Evolutionary conservation across 208 protist genomes (phyloP).

Genomic region (Leishmania guyanensis): DNA sequence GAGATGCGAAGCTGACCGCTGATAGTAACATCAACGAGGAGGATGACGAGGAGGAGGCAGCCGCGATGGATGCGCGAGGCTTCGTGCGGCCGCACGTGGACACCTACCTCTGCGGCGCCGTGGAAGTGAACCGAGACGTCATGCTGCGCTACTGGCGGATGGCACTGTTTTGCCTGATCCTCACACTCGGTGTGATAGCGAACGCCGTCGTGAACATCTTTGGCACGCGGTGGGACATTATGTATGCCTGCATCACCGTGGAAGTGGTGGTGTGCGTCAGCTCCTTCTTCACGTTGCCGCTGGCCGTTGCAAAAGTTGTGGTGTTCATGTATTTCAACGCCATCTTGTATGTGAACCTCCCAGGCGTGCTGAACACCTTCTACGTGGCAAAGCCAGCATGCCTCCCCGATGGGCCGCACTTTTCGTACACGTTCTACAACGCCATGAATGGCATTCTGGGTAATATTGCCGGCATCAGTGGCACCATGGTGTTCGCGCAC

Average conservation of each 20-base stretch:
- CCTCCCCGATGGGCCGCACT: constrained; percentile 66
- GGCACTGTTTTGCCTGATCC: constrained; percentile 37
- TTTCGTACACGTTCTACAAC: constrained; percentile 67
- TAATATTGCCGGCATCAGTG: constrained; percentile 49
- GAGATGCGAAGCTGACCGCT: not conserved
- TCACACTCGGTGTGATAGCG: constrained; percentile 35
- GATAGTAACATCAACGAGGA: not conserved
- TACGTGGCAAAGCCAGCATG: constrained; percentile 51
- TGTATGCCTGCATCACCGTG: constrained; percentile 36
- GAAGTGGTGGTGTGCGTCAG: constrained; percentile 17
- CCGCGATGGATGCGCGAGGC: constrained; percentile 4
- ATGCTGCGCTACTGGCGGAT: constrained; percentile 37
- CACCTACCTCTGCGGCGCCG: constrained; percentile 22
- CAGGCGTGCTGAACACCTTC: constrained; percentile 63
- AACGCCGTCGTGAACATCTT: constrained; percentile 38
- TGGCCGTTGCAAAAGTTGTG: constrained; percentile 39
- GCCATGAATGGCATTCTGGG: constrained; percentile 49
- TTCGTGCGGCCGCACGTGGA: constrained; percentile 32
- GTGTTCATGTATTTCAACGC: constrained; percentile 38
- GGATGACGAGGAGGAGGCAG: not conserved
- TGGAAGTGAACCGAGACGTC: constrained; percentile 37
- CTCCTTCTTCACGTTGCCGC: constrained; percentile 39
- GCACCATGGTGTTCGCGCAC: constrained; percentile 51
- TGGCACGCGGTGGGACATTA: constrained; percentile 31
- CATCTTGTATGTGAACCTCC: constrained; percentile 54